Base-by-base conservation (phyloP, 257 asterid genomes). In the Nicotiana noctiflora region DNA sequence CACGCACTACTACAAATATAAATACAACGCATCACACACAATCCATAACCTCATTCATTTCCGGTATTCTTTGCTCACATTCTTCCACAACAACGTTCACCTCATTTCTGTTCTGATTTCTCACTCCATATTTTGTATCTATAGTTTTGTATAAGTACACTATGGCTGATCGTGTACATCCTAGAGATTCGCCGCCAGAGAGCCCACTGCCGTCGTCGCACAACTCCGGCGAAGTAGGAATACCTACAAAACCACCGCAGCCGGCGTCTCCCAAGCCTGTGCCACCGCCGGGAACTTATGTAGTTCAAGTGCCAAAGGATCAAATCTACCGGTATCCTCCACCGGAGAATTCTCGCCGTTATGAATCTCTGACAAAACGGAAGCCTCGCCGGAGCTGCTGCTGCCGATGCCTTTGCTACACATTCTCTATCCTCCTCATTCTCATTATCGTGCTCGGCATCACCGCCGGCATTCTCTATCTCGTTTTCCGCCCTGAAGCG, bases 391-490 rank as follows among this genome's bases (percentile, higher is more conserved):
- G 90, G 81, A 84, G 90, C 70, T 83, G 84, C 86, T 88, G 94
- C 81, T 89, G 92, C 65, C 79, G 90, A 29, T 91, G 89, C 88
- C 82, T 93, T 70, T 89, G 92, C 88, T 86, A 46, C 82, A 80
- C 90, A 2, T 55, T 92, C 44, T 85, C 86, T 65, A 32, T 93
- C 8, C 85, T 93, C 4, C 31, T 89, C 1, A 31, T 89, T 51
- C 86, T 93, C 78, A 21, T 88, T 27, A 7, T 89, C 49, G 87
- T 89, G 80, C 86, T 89, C 53, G 93, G 91, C 18, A 40, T 90
- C 34, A 75, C 98, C 57, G 97, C 93, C 84, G 97, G 91, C 27
- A 92, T 88, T 6, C 81, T 95, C 52, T 93, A 88, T 91, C 91
- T 90, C 79, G 91, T 90, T 23, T 87, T 89, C 91, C 84, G 93